Evolutionary conservation across 371 early-diverging fungal genomes (phyloP).

Genomic region (Blyttiomyces sp.): DNA sequence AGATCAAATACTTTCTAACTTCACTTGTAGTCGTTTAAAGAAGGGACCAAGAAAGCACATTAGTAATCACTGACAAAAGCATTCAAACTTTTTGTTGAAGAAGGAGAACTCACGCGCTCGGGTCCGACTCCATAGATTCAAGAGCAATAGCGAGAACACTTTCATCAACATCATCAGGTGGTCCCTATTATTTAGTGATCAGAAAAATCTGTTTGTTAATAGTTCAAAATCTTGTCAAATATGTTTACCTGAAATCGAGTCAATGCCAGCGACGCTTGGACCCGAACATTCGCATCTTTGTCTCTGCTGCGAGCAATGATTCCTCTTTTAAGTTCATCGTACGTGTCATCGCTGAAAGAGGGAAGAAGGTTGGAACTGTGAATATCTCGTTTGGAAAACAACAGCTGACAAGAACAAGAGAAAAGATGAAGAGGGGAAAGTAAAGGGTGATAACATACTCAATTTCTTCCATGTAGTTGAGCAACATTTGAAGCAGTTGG

Average conservation of each 20-base stretch:
- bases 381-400: too few relatives aligned
- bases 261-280: constrained; percentile 18
- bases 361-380: not conserved
- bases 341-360: constrained; percentile 12
- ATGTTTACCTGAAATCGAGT: constrained; percentile 17
- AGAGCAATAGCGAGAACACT: constrained; percentile 11
- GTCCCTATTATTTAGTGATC: constrained; percentile 3
- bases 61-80: not conserved
- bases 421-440: not conserved
- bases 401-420: too few relatives aligned
- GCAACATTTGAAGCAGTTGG: constrained; percentile 8
- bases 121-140: constrained; percentile 16
- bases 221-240: too few relatives aligned
- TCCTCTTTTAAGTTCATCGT: constrained; percentile 2
- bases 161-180: constrained; percentile 18
- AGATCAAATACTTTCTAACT: not conserved
- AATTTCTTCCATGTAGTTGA: constrained; percentile 16
- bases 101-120: constrained; percentile 12
- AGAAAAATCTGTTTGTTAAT: not conserved
- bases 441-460: constrained; percentile 4
- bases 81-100: not conserved
- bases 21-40: not conserved
- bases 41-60: not conserved
- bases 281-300: constrained; percentile 20
- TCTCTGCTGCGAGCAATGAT: constrained; percentile 14